Evolutionary conservation across 208 protist genomes (phyloP), one percentile per base, ranked within the genome.

Genomic region (Leishmania arabica): DNA sequence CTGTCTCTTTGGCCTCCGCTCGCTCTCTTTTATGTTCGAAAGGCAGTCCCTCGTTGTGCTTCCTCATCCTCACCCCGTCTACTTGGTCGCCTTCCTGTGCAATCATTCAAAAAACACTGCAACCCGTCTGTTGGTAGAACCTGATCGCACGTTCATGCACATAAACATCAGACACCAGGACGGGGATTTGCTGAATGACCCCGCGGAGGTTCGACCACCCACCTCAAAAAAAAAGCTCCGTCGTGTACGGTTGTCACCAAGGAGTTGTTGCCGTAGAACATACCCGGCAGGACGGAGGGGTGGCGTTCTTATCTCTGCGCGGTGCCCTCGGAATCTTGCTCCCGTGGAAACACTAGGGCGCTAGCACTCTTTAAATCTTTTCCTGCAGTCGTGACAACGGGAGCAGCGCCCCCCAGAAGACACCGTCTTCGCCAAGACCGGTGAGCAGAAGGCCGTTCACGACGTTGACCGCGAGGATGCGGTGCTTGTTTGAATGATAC

Each of bases 401-500:
- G 56, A 70, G 79, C 8, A 34, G 73, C 9, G 66, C 34, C 15
- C 86, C 85, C 17, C 72, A 88, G n/a, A 84, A 90, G 51, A 19
- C 45, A 74, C 34, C 9, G 90, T 87, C 66, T 69, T 90, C 69
- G 54, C 40, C 21, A 78, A 86, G 49, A 65, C 78, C 1, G 77
- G 74, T 31, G 77, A 49, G 7, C 31, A 47, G 34, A 69, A 62
- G 51, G 74, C 86, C 15, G 13, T 81, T 51, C 88, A 84, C 49
- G 84, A 92, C 75, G 66, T 87, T 31, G 85, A 91, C 53, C 89
- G 84, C 45, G 73, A 85, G 40, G 87, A 83, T 49, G 81, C 88
- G 40, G 89, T 92, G 87, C 84, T 86, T 60, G 84, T 89, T 70
- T 92, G 89, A 88, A 88, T 91, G 82, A 85, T 79, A 42, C 89